Base-by-base conservation (phyloP, 495 filamentous ascomycete genomes). In the Daldinia loculata region DNA sequence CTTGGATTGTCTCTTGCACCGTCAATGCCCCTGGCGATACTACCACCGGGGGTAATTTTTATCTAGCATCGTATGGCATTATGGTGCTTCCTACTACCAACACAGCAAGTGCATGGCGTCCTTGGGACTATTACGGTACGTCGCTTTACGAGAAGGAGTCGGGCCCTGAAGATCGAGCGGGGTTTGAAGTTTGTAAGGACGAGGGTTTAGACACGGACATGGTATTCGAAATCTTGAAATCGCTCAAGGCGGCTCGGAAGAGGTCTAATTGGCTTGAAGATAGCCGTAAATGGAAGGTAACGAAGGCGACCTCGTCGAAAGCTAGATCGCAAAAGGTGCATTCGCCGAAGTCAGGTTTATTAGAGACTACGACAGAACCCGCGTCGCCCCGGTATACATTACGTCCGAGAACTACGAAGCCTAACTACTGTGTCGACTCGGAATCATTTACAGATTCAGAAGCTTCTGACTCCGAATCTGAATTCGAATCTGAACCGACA, bases 61-160 rank as follows among this genome's bases (percentile, higher is more conserved):
- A 66, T 19, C 41, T 66, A 19, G 52, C 61, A 3, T 24, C 38
- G 9, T 66, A 66, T 38, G 67, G 67, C 30, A 56, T 70, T 34
- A 19, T 70, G 53, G 9, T 70, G 43, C 36, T 50, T 3, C 30
- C 53, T 4, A 51, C 38, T 1, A 29, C 17, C 14, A 70, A 70
- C 62, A 66, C 67, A 4, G 52, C 27, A 4, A 14, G 17, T 4
- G 58, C 61, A 3, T 66, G 67, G 67, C 36, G 15, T 15, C 14
- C 52, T 15, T 15, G 17, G 3, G 66, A 69, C 32, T 24, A 36
- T 12, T 39, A 66, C 9, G 61, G 53, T n/a, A 52, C 61, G 1
- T 50, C 52, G 9, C 26, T 67, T 15, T 56, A 27, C 24, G 17
- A 61, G 57, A 61, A 26, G 56, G 38, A 52, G 4, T 2, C 22